Base-by-base conservation (phyloP, 805 yeast species). In the Pichia ethanolica region DNA sequence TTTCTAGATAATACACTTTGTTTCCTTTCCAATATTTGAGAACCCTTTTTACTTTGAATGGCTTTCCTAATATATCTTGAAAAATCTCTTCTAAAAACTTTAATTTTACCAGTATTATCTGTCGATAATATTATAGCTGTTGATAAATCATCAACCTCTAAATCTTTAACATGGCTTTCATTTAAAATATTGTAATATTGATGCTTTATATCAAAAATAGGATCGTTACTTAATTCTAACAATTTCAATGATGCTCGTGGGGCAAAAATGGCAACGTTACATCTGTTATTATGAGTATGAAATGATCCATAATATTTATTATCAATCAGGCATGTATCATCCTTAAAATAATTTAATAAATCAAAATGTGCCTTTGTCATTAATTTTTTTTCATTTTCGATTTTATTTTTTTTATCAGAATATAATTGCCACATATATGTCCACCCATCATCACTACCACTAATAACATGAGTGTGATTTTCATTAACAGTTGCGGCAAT, bases 401-500 rank as follows among this genome's bases (percentile, higher is more conserved):
- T 46, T 40, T 48, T 37, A 35, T 61, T 53, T 9, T 50, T 42
- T 10, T 41, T 37, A 44, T 49, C 53, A 9, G 53, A 40, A 36
- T 50, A 46, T 10, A 44, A 28, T 30, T 50, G 74, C 98, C 98
- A 91, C 11, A 87, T 68, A 60, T 89, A 90, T 12, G 86, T 78
- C 81, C 89, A 81, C 56, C 86, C 88, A 66, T 90, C 93, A 62
- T 90, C 97, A 11, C 95, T 85, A 0, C 96, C 96, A 7, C 86
- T 73, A 8, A 89, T 74, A 6, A 89, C 74, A 59, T 77, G 78
- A 11, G 67, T 59, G 46, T 71, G 67, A 56, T 81, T 81, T 46
- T 79, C 87, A 27, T 82, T 78, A 3, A 77, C 60, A 0, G 78
- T 66, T 0, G 96, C 96, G 11, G 72, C 72, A 45, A 86, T 84